These are phyloP conservation scores for Serendipita sp. DNA, from an alignment of 768 basidiomycete genomes.

Conservation along the genomic window DNA sequence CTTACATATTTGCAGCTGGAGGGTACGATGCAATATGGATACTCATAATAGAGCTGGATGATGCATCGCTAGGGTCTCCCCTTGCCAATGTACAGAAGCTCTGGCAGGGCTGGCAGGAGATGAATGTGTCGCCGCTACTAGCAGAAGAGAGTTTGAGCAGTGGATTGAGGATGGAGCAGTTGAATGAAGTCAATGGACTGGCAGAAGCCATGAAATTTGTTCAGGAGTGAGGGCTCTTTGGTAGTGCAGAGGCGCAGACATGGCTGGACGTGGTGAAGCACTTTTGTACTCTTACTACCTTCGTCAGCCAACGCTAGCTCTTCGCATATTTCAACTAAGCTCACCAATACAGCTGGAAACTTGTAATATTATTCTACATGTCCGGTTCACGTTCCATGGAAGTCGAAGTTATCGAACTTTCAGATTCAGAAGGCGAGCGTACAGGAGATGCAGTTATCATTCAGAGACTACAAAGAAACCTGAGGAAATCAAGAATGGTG, in stretches of 20 bases:
- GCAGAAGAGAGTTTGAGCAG: constrained; percentile 50
- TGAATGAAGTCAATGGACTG: constrained; percentile 42
- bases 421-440: not conserved
- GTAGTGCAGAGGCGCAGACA: too few relatives aligned
- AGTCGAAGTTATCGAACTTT: not conserved
- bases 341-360: too few relatives aligned
- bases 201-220: constrained; percentile 18
- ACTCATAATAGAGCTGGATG: constrained; percentile 38
- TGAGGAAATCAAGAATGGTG: too few relatives aligned
- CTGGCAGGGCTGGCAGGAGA: constrained; percentile 46
- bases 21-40: constrained; percentile 97
- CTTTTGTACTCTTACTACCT: not conserved
- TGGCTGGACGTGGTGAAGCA: not conserved
- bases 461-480: too few relatives aligned
- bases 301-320: too few relatives aligned
- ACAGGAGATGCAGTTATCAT: not conserved
- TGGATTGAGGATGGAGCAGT: constrained; percentile 46
- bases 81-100: constrained; percentile 44
- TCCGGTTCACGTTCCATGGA: too few relatives aligned
- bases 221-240: not conserved
- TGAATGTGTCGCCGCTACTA: constrained; percentile 54
- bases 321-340: too few relatives aligned
- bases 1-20: constrained; percentile 41
- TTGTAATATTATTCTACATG: too few relatives aligned
- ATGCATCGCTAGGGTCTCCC: constrained; percentile 19